Base-by-base conservation (phyloP, 164 flowering plant species). In the Vitis rupestris region DNA sequence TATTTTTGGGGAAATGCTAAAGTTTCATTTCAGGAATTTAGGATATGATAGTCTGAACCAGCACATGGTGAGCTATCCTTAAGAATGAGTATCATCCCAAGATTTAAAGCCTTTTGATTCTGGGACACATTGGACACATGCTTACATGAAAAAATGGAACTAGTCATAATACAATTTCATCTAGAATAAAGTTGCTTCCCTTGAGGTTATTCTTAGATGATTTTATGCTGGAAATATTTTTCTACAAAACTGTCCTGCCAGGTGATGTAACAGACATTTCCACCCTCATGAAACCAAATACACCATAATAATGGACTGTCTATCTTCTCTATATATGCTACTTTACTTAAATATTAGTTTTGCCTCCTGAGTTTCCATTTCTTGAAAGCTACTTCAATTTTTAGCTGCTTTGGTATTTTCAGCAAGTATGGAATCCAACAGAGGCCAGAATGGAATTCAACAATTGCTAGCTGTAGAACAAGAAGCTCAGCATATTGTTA, bases 401-500 rank as follows among this genome's bases (percentile, higher is more conserved):
- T 23, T 31, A 7, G 63, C 11, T 57, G 59, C 59, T 17, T 61
- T 59, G 10, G 16, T 8, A 49, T 59, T 15, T 68, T 4, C 48
- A 51, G 65, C 65, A 64, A 75, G 31, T 4, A 82, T 82, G 85
- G 85, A 72, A 15, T 16, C 76, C 51, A 79, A 64, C 75, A 74
- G 82, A 55, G 77, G 79, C 30, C 83, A 80, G 37, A 72, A 72
- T 76, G 86, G 86, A 59, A 83, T 83, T 73, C 86, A 80, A 66
- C 72, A 37, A 15, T 61, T 83, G 64, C 71, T 78, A 19, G 77
- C 82, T 76, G 84, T 82, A 14, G 86, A 83, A 59, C 84, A 81
- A 73, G 86, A 81, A 66, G 84, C 86, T 55, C 84, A 81, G 56
- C 86, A 71, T 63, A 81, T 83, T 68, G 85, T 80, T 49, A 75